phyloP scores from a whole-genome alignment of 2,329 filamentous ascomycete genomes.

The Colletotrichum siamense region DNA sequence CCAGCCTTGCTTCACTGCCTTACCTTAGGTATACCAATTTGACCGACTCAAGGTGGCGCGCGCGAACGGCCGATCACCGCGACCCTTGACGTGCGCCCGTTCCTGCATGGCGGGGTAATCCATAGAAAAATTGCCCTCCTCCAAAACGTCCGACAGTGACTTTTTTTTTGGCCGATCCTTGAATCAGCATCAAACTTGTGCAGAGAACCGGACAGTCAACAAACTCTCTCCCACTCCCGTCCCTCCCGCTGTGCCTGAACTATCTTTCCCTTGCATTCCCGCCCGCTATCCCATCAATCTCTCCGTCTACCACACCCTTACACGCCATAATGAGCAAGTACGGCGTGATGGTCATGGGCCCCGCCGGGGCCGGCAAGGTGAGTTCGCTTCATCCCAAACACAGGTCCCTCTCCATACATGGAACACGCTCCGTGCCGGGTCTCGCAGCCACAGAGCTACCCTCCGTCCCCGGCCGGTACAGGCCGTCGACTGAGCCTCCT shows the following conservation, averaged over 20 bases:
- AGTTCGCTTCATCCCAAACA: constrained; percentile 14
- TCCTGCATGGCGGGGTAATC: constrained; percentile 25
- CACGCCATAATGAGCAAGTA: constrained; percentile 81
- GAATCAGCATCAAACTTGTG: background rate
- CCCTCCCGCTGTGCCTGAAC: background rate
- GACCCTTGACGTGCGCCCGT: constrained; percentile 15
- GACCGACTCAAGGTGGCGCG: background rate
- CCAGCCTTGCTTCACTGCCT: background rate
- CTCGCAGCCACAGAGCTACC: background rate
- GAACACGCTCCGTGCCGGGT: background rate
- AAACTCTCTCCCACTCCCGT: background rate
- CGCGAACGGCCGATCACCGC: constrained; percentile 12
- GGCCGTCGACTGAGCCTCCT: background rate
- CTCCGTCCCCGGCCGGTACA: background rate
- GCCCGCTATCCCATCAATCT: background rate
- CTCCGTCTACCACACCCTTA: background rate
- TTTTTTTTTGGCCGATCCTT: background rate
- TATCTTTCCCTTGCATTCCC: background rate
- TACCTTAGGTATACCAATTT: background rate
- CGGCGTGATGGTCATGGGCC: constrained; percentile 94
- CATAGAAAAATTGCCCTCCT: background rate
- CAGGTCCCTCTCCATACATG: background rate
- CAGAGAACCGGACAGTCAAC: background rate
- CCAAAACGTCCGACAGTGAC: background rate
- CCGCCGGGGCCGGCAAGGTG: constrained; percentile 91